Evolutionary conservation across 2,329 filamentous ascomycete species (phyloP), one percentile per base, ranked within the genome.

Genomic region (Monilinia laxa): DNA sequence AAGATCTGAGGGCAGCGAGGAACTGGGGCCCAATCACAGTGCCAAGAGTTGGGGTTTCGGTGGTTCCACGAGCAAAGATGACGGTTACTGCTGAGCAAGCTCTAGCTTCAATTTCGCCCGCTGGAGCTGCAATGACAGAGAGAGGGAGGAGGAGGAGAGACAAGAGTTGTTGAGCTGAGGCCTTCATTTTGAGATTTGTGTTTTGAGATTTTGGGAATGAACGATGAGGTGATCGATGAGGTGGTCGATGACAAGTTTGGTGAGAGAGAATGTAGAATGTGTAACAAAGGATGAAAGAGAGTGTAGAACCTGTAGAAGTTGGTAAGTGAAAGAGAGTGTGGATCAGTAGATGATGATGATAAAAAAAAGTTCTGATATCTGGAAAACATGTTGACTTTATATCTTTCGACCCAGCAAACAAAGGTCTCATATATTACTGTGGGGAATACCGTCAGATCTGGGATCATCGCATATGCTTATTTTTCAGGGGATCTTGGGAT

Each of bases 1-100:
- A 28, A 12, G 64, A 70, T 80, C 84, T 81, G 64, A 75, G 77
- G 52, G 73, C 72, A 10, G 59, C 66, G 58, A 74, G 73, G 35
- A 74, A 70, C 1, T 72, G 69, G 11, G 73, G 73, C 2, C 73
- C 72, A 2, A 72, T 68, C 20, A 75, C 40, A 16, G 72, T 68
- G n/a, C 73, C 73, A 14, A 67, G 64, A 20, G 55, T 55, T 73
- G 72, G 70, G 49, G 65, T 68, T 52, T 75, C 73, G 25, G 40
- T 53, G 4, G 72, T 73, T 6, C 73, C 73, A 49, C 71, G 70
- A 10, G 73, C 73, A 68, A 73, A 75, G 20, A 75, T 67, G 31
- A 74, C 70, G 38, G 69, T 70, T 70, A 75, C 69, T 28, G 58
- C 62, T 49, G 70, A 59, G 71, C 73, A 75, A 53, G 42, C 55